Evolutionary conservation across 805 yeast genomes (phyloP).

Genomic region (Schwanniomyces vanrijiae): DNA sequence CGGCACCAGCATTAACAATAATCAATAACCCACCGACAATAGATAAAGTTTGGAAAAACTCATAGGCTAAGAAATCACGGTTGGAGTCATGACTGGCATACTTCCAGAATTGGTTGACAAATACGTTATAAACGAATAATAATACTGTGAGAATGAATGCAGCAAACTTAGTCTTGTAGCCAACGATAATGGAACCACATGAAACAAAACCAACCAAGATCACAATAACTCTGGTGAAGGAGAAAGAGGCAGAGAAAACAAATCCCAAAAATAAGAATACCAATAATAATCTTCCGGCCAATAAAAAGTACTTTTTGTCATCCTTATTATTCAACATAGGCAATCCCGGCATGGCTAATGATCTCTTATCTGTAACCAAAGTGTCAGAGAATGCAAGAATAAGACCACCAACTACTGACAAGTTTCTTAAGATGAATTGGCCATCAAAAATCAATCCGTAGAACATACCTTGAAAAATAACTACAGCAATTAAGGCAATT

Average conservation of each 20-base stretch:
- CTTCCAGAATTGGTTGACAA: conserved; percentile 88
- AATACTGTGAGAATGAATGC: conserved; percentile 71
- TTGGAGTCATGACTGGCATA: conserved; percentile 66
- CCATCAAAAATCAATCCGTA: conserved; percentile 85
- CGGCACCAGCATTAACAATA: conserved; percentile 95
- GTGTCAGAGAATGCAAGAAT: conserved; percentile 85
- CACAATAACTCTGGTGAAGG: conserved; percentile 59
- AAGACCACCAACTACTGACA: conserved; percentile 90
- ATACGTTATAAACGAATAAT: conserved; percentile 71
- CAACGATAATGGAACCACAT: conserved; percentile 80
- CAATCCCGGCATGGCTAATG: conserved; percentile 68
- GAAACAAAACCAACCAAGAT: conserved; percentile 69
- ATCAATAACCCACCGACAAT: conserved; percentile 92
- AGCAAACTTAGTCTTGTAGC: conserved; percentile 88
- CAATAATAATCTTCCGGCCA: conserved; percentile 86
- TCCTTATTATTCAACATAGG: conserved; percentile 73
- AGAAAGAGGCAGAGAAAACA: conserved; percentile 74
- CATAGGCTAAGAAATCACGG: conserved; percentile 88
- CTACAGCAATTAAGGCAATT: conserved; percentile 64
- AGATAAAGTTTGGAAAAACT: conserved; percentile 90
- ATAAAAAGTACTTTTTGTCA: conserved; percentile 73
- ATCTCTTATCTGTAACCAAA: conserved; percentile 71
- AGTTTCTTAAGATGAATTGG: conserved; percentile 79
- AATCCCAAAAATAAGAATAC: conserved; percentile 84
- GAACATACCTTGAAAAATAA: conserved; percentile 78